A percentile compares a stretch with the other conserved stretches of the same genome.
These are phyloP conservation scores for Cylindrodendrum hubeiense DNA, from an alignment of 2,329 filamentous ascomycete species.

Conservation along the genomic window DNA sequence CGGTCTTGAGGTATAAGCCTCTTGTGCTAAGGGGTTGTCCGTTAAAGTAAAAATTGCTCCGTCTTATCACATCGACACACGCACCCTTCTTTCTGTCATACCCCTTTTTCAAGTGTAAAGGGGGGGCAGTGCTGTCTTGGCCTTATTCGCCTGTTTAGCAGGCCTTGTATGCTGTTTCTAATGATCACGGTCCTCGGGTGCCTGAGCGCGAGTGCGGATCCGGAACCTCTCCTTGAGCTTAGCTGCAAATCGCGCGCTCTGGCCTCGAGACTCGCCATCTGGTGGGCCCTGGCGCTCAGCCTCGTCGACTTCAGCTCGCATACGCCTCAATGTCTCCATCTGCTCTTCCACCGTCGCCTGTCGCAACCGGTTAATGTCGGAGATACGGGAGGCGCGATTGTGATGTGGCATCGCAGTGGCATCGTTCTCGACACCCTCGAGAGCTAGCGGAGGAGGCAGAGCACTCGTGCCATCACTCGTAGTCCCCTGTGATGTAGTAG, in stretches of 20 bases:
- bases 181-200: conserved; percentile 33
- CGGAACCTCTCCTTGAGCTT: conserved; percentile 66
- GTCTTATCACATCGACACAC: background rate
- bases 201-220: conserved; percentile 62
- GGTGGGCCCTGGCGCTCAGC: conserved; percentile 32
- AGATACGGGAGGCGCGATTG: conserved; percentile 63
- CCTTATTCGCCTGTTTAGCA: background rate
- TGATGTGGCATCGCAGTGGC: conserved; percentile 50
- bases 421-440: conserved; percentile 53
- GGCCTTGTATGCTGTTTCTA: conserved; percentile 13
- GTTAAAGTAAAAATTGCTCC: background rate
- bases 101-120: background rate
- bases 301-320: conserved; percentile 46
- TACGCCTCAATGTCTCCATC: conserved; percentile 68
- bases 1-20: background rate
- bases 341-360: conserved; percentile 72
- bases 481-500: conserved; percentile 32
- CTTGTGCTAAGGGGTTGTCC: background rate
- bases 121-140: background rate
- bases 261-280: conserved; percentile 52
- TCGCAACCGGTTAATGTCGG: conserved; percentile 69
- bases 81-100: background rate
- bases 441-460: conserved; percentile 56
- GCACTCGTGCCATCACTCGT: conserved; percentile 38
- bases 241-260: conserved; percentile 59